These are phyloP conservation scores for Coemansia sp. DNA, from an alignment of 192 early-diverging fungal genomes.

Conservation along the genomic window DNA sequence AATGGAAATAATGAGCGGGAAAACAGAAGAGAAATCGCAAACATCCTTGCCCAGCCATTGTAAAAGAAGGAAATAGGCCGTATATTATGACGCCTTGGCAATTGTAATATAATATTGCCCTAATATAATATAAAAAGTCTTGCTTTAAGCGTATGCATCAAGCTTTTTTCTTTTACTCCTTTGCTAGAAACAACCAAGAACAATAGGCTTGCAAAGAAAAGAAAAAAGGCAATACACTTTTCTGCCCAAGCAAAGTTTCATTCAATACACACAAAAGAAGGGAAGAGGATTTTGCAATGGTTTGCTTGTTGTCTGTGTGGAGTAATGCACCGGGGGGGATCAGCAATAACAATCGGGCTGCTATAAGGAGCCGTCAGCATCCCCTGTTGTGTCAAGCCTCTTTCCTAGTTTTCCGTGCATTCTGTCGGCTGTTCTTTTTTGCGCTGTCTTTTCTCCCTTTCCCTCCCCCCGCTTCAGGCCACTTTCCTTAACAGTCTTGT, in stretches of 20 bases:
- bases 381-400: slow-evolving; percentile 2
- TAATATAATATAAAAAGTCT: slow-evolving; percentile 2
- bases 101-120: slow-evolving; percentile 8
- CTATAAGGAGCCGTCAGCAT: not conserved
- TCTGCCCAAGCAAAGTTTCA: no score
- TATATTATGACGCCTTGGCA: slow-evolving; percentile 2
- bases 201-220: not conserved
- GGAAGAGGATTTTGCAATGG: not conserved
- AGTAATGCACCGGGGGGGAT: slow-evolving; percentile 8
- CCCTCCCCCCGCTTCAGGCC: no score
- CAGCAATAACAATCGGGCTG: slow-evolving; percentile 5
- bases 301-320: slow-evolving; percentile 6
- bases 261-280: no score
- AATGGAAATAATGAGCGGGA: not conserved
- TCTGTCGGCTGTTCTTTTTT: not conserved
- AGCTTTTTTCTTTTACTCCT: not conserved
- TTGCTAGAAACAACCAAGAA: not conserved
- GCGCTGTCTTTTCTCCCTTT: not conserved
- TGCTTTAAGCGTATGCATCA: not conserved
- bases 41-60: not conserved
- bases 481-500: no score
- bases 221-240: not conserved
- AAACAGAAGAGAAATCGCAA: slow-evolving; percentile 1
- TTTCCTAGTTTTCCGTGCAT: not conserved
- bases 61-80: not conserved